Percentiles rank a stretch among this genome's conserved stretches.
phyloP scores from a whole-genome alignment of 2,329 filamentous ascomycete species.

The Venturiaceae sp. region DNA sequence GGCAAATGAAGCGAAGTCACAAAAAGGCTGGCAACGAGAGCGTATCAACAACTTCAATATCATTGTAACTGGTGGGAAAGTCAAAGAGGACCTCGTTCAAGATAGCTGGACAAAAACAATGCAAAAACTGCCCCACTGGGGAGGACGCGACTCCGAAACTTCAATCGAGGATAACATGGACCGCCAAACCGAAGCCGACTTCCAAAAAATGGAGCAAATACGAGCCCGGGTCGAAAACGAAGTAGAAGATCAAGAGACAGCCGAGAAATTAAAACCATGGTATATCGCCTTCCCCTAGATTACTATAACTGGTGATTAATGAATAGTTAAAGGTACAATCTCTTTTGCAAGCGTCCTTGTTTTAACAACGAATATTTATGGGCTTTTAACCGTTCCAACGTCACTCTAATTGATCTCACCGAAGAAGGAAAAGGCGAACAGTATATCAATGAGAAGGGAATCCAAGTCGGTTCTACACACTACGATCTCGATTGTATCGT shows the following conservation, averaged over 20 bases:
- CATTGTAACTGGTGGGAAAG: conserved; percentile 22
- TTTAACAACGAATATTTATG: conserved; percentile 48
- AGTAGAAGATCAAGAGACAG: conserved; percentile 44
- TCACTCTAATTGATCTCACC: conserved; percentile 47
- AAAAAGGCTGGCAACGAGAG: conserved; percentile 39
- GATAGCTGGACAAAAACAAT: conserved; percentile 37
- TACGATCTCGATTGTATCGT: conserved; percentile 34
- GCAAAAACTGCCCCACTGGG: conserved; percentile 22
- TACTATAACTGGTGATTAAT: too few relatives aligned
- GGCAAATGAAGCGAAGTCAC: neutral
- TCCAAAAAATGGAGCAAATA: conserved; percentile 25
- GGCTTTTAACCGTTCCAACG: conserved; percentile 45
- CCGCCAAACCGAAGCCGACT: conserved; percentile 26
- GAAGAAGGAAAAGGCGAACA: conserved; percentile 37
- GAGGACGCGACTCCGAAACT: conserved; percentile 12
- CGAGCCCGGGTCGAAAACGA: conserved; percentile 33
- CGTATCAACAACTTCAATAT: conserved; percentile 36
- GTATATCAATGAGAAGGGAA: conserved; percentile 29
- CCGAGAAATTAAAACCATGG: conserved; percentile 46
- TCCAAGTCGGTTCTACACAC: conserved; percentile 34
- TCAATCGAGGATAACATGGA: conserved; percentile 17
- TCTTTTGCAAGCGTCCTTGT: conserved; percentile 53
- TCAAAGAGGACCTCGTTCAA: conserved; percentile 32
- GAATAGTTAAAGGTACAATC: too few relatives aligned
- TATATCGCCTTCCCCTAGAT: too few relatives aligned